Evolutionary conservation across 345 rosid species (phyloP).

Genomic region (Salix arbutifolia): DNA sequence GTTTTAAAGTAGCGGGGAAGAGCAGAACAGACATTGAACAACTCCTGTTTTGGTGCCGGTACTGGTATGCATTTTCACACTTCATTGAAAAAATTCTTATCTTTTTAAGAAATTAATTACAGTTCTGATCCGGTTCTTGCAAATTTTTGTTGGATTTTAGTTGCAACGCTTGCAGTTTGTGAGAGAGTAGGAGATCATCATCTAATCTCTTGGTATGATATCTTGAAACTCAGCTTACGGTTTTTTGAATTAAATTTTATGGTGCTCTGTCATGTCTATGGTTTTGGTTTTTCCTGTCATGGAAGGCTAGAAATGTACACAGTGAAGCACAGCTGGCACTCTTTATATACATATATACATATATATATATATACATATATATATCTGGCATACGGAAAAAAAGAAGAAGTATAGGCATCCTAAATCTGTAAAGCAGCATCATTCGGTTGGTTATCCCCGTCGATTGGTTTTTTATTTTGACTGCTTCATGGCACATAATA

Average conservation of each 20-base stretch:
- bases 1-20: conserved; percentile 64
- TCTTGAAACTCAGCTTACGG: neutral
- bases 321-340: conserved; percentile 77
- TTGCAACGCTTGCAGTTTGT: conserved; percentile 56
- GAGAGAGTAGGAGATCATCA: conserved; percentile 72
- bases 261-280: neutral
- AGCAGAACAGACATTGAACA: conserved; percentile 44
- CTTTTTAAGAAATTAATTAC: neutral
- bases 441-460: neutral
- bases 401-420: too few species aligned
- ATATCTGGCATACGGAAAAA: conserved; percentile 63
- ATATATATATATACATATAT: conserved; percentile 39
- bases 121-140: neutral
- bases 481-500: conserved; percentile 16
- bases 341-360: too few species aligned
- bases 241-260: neutral
- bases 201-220: conserved; percentile 59
- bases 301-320: conserved; percentile 74
- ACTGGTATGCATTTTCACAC: conserved; percentile 44
- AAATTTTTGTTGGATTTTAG: conserved; percentile 59
- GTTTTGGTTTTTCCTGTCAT: neutral
- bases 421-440: too few species aligned
- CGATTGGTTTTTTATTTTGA: too few species aligned
- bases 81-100: neutral
- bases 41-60: conserved; percentile 78